Percentiles rank a stretch among this genome's conserved stretches.
Evolutionary conservation across 192 early-diverging fungal genomes (phyloP).

Genomic region (Allomyces javanicus): DNA sequence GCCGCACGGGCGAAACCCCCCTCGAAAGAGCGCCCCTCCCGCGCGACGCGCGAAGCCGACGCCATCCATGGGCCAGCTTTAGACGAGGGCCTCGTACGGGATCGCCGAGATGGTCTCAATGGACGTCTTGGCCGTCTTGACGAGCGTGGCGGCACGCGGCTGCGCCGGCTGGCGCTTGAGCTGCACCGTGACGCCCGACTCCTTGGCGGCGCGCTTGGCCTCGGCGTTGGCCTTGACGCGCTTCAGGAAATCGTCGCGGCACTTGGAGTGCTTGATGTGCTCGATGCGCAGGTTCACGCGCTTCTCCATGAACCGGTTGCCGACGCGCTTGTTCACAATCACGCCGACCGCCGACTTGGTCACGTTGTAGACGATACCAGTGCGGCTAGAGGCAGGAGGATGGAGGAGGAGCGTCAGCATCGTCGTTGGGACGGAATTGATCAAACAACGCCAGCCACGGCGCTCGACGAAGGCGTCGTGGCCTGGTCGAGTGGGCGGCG

Average conservation of each 20-base stretch:
- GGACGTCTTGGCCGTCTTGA: conserved; percentile 69
- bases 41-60: too few relatives aligned
- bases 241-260: conserved; percentile 89
- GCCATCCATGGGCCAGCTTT: conserved; percentile 13
- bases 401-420: too few relatives aligned
- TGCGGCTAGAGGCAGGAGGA: conserved; percentile 27
- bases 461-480: too few relatives aligned
- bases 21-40: too few relatives aligned
- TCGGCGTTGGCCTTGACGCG: conserved; percentile 91
- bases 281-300: conserved; percentile 94
- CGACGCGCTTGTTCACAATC: conserved; percentile 94
- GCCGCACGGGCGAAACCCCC: too few relatives aligned
- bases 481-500: too few relatives aligned
- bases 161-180: conserved; percentile 78
- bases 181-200: conserved; percentile 45
- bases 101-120: conserved; percentile 87
- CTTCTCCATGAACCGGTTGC: conserved; percentile 97
- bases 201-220: conserved; percentile 64
- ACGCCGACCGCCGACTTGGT: conserved; percentile 98
- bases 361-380: conserved; percentile 98
- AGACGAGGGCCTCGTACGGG: conserved; percentile 73
- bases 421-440: too few relatives aligned
- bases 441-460: too few relatives aligned
- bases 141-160: conserved; percentile 72
- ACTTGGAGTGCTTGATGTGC: conserved; percentile 99